phyloP scores from a whole-genome alignment of 2,329 filamentous ascomycete genomes.

The Xylaria arbuscula region DNA sequence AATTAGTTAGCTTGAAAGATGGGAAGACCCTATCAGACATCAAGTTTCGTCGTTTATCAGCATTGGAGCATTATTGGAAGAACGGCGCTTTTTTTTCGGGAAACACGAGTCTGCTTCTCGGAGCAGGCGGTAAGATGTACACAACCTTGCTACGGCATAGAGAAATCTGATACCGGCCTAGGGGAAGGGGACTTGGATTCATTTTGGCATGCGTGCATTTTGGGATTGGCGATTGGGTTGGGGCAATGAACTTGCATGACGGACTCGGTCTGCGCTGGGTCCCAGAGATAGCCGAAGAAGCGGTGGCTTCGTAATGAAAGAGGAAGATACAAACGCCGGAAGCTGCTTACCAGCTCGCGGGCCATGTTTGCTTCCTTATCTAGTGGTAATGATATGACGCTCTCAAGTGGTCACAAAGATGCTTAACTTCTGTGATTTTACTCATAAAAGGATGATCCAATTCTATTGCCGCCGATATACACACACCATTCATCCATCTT shows the following conservation, averaged over 20 bases:
- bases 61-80: conserved; percentile 37
- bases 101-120: conserved; percentile 21
- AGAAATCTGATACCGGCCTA: conserved; percentile 46
- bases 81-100: conserved; percentile 38
- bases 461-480: background rate
- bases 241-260: conserved; percentile 48
- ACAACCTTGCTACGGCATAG: conserved; percentile 39
- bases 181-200: conserved; percentile 50
- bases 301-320: conserved; percentile 17
- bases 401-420: background rate
- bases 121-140: conserved; percentile 38
- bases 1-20: conserved; percentile 37
- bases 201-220: conserved; percentile 52
- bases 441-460: background rate
- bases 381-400: conserved; percentile 33
- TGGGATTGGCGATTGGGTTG: conserved; percentile 51
- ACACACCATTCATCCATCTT: too few relatives aligned
- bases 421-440: background rate
- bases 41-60: conserved; percentile 29
- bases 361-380: conserved; percentile 10
- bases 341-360: conserved; percentile 14
- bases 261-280: conserved; percentile 44
- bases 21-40: conserved; percentile 23
- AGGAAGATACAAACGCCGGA: conserved; percentile 18
- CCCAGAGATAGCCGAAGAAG: conserved; percentile 3